Percentiles rank a stretch among this genome's conserved stretches.
Conservation (phyloP, 75 land plant genomes). For the Picea glauca region DNA sequence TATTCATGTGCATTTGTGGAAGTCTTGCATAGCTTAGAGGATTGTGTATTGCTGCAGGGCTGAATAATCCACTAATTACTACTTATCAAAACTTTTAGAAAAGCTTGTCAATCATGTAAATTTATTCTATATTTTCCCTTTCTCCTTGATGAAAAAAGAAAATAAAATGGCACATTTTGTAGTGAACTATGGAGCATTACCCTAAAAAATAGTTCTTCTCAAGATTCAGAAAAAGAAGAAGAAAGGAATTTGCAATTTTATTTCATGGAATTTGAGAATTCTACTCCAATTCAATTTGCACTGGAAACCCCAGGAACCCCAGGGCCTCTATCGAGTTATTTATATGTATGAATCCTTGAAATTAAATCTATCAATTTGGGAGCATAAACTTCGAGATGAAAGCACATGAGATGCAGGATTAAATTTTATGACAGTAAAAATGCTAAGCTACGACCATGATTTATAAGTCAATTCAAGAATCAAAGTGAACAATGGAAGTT, state of each 20-base stretch:
- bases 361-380: too few relatives aligned
- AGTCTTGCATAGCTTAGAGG: too few relatives aligned
- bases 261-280: constrained; percentile 4
- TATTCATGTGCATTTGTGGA: too few relatives aligned
- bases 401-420: too few relatives aligned
- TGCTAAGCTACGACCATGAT: too few relatives aligned
- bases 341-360: too few relatives aligned
- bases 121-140: neutral
- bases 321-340: too few relatives aligned
- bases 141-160: neutral
- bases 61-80: neutral
- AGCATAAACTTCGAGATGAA: too few relatives aligned
- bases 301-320: constrained; percentile 65
- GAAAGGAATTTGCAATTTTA: neutral
- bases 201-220: neutral
- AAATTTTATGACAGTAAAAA: too few relatives aligned
- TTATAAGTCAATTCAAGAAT: too few relatives aligned
- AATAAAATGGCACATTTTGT: neutral
- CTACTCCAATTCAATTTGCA: constrained; percentile 13
- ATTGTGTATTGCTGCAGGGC: neutral
- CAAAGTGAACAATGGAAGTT: too few relatives aligned
- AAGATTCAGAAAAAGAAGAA: neutral
- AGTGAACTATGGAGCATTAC: neutral
- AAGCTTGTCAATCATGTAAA: constrained; percentile 58
- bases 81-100: constrained; percentile 34